Evolutionary conservation across 208 protist genomes (phyloP), one percentile per base, ranked within the genome.

Genomic region (Leishmania tarentolae): DNA sequence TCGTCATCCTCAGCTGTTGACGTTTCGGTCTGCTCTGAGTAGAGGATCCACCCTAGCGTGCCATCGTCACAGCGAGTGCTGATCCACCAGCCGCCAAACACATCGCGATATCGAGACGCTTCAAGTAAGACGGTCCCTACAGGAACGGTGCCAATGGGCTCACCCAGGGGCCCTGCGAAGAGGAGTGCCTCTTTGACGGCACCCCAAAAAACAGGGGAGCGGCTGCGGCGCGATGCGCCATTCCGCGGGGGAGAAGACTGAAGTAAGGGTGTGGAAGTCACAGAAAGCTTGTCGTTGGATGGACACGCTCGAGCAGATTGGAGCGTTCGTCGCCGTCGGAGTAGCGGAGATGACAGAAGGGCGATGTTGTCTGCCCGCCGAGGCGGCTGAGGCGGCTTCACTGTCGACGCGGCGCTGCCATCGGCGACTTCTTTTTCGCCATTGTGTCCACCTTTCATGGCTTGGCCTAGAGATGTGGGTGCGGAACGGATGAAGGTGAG

Each of bases 51-150:
- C 6, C 81, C 84, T 13, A 90, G 50, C 19, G 78, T 53, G 8
- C 85, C 89, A 42, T 97, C 92, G 19, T 70, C 81, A 57, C 70
- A 77, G 6, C 81, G 78, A 7, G 88, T 88, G 44, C 84, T 86
- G 28, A 95, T 71, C 93, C 94, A 98, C 88, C 86, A 93, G 35
- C 86, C 87, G 17, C 86, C 84, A 71, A 96, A 96, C 0, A 85
- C 87, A 73, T 98, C 94, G 4, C 81, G 80, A 71, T 88, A 91
- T 44, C 93, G 91, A 28, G 79, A 80, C 1, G 74, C 52, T 84
- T 98, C 92, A 6, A 87, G 78, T 5, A 98, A 50, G 28, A 96
- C 92, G 9, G 87, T 83, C 0, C 88, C 92, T 0, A 47, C 80
- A 8, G 76, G 75, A 47, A 92, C 90, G 15, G 78, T 75, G 4